Base-by-base conservation (phyloP, 2,329 filamentous ascomycete genomes). In the Raffaelea arxii region DNA sequence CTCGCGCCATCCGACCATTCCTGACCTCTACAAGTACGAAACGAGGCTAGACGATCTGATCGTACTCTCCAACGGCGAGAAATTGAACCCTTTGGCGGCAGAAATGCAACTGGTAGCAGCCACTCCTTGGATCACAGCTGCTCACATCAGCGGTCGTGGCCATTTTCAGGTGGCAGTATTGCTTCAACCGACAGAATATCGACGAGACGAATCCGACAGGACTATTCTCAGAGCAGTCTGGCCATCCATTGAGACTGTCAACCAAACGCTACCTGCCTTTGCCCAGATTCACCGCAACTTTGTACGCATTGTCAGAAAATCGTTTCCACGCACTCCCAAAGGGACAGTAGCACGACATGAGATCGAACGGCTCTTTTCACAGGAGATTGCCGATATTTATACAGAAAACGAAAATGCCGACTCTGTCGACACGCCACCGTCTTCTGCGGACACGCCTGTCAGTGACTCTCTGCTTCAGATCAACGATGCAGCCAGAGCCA, bases 21-120 rank as follows among this genome's bases (percentile, higher is more conserved):
- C 60, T 0, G 51, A 67, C 36, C 57, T 65, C 49, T 71, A 62
- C 62, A 48, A 57, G 22, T 59, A 61, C 41, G 51, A 55, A 12
- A 59, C 62, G 22, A 56, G 64, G n/a, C 50, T 57, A 0, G 71
- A 75, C 48, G 67, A 71, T 49, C 58, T 75, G 39, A 67, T 75
- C 16, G 70, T 75, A 14, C 66, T 76, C 30, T 67, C 65, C 2
- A 73, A 68, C 41, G 71, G 71, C 24, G 69, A 74, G 57, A 75
- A 75, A 55, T 53, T 74, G 6, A 75, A 76, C 49, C 69, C 70
- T 5, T 6, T n/a, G 14, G 32, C 32, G 14, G 32, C 32, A 6
- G 32, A 36, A n/a, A 10, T 36, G 7, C 32, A 36, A 6, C 32
- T 36, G 32, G 6, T 18, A n/a, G n/a, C 32, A 16, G 32, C 6